These are phyloP conservation scores for Licmophora abbreviata DNA, from an alignment of 108 stramenopile species.

Conservation along the genomic window DNA sequence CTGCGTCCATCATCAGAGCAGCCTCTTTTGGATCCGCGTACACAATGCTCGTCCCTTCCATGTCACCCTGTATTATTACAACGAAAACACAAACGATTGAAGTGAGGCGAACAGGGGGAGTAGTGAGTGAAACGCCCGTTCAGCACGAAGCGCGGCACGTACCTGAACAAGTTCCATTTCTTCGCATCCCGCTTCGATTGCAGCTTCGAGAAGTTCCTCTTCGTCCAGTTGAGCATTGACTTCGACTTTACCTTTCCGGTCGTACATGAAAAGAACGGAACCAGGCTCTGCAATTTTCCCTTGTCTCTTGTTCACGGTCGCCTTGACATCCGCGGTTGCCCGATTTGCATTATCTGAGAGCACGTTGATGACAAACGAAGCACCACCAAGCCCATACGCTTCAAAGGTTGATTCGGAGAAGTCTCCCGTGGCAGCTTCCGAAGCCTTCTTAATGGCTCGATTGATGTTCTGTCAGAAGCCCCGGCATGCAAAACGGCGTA, in stretches of 20 bases:
- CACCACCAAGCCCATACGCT: constrained; percentile 67
- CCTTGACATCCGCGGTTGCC: constrained; percentile 69
- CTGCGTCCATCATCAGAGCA: constrained; percentile 59
- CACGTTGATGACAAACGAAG: constrained; percentile 69
- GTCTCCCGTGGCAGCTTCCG: constrained; percentile 67
- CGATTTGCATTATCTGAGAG: constrained; percentile 82
- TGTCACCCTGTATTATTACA: constrained; percentile 33
- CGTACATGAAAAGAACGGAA: constrained; percentile 83
- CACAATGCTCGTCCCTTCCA: constrained; percentile 58
- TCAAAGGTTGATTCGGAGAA: constrained; percentile 77
- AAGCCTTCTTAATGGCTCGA: constrained; percentile 81
- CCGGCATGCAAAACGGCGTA: background rate
- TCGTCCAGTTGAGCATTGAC: constrained; percentile 52
- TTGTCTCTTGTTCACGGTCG: constrained; percentile 53
- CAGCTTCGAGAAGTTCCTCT: constrained; percentile 59
- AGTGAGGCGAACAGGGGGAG: background rate
- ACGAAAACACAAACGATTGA: background rate
- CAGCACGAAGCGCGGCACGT: background rate
- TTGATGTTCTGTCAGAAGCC: constrained; percentile 54
- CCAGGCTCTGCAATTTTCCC: constrained; percentile 85
- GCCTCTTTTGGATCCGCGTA: constrained; percentile 77
- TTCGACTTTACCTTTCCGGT: constrained; percentile 70
- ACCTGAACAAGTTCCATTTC: constrained; percentile 58
- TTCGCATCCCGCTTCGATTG: constrained; percentile 80
- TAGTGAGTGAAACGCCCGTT: background rate